A percentile compares a stretch with the other conserved stretches of the same genome.
Evolutionary conservation across 306 rosid genomes (phyloP).

Genomic region (Vigna nakashimae): DNA sequence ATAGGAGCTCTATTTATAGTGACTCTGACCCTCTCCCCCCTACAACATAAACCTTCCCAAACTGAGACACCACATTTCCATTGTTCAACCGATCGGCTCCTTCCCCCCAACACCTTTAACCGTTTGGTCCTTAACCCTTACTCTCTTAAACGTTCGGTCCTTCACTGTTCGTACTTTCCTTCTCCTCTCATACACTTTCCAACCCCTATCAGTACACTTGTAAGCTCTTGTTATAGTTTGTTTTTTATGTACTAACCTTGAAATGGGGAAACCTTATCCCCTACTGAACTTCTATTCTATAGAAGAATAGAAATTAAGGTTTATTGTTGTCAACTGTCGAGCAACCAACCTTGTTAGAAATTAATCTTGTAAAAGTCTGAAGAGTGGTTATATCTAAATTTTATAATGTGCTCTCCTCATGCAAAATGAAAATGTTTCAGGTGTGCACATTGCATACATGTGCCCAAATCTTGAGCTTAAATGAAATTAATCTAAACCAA

Average conservation of each 20-base stretch:
- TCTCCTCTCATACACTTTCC: too few species aligned
- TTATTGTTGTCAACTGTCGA: constrained; percentile 10
- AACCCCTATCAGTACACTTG: not conserved
- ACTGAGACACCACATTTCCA: too few species aligned
- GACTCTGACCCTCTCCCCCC: too few species aligned
- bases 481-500: constrained; percentile 18
- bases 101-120: too few species aligned
- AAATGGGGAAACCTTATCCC: constrained; percentile 17
- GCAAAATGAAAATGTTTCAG: not conserved
- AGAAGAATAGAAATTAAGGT: constrained; percentile 27
- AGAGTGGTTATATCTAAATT: constrained; percentile 6
- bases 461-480: not conserved
- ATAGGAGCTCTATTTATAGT: too few species aligned
- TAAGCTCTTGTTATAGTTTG: constrained; percentile 13
- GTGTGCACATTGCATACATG: not conserved
- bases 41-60: too few species aligned
- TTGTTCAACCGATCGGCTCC: too few species aligned
- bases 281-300: constrained; percentile 8
- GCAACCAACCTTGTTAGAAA: constrained; percentile 26
- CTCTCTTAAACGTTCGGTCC: too few species aligned
- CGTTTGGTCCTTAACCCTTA: too few species aligned
- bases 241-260: not conserved
- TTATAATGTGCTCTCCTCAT: not conserved
- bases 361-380: not conserved
- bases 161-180: too few species aligned